A percentile compares a stretch with the other conserved stretches of the same genome.
phyloP scores from a whole-genome alignment of 2,329 filamentous ascomycete genomes.

The Pseudofabraea citricarpa region DNA sequence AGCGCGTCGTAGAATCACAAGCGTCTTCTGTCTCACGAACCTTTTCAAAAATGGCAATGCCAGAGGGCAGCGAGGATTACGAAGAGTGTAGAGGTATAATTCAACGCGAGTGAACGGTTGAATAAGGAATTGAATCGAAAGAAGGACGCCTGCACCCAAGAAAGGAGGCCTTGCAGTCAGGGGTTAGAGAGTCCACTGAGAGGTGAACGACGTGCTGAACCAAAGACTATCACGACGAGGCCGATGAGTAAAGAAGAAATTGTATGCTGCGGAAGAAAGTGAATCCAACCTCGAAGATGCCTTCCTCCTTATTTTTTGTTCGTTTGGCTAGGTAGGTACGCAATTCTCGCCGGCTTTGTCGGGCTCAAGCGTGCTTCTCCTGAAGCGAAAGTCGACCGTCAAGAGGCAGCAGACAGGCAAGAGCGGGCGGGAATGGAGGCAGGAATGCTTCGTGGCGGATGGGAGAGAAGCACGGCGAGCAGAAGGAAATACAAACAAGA shows the following conservation, averaged over 20 bases:
- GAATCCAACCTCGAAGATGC: background rate
- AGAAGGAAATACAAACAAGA: background rate
- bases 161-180: too few relatives aligned
- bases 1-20: too few relatives aligned
- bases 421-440: background rate
- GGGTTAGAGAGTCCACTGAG: too few relatives aligned
- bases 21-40: slow-evolving; percentile 26
- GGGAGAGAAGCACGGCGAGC: background rate
- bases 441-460: background rate
- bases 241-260: background rate
- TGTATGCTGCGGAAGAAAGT: background rate
- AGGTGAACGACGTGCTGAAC: slow-evolving; percentile 16
- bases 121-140: slow-evolving; percentile 35
- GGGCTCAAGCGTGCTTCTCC: too few relatives aligned
- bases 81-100: slow-evolving; percentile 20
- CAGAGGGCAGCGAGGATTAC: slow-evolving; percentile 25
- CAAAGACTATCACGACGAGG: slow-evolving; percentile 8
- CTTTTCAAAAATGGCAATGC: slow-evolving; percentile 14
- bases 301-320: too few relatives aligned
- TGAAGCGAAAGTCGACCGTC: background rate
- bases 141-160: slow-evolving; percentile 52
- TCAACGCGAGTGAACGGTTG: slow-evolving; percentile 33
- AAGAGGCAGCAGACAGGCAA: too few relatives aligned
- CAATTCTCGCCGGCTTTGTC: too few relatives aligned
- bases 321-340: too few relatives aligned